phyloP scores from a whole-genome alignment of 208 protist species.

The Phytomonas sp. region DNA sequence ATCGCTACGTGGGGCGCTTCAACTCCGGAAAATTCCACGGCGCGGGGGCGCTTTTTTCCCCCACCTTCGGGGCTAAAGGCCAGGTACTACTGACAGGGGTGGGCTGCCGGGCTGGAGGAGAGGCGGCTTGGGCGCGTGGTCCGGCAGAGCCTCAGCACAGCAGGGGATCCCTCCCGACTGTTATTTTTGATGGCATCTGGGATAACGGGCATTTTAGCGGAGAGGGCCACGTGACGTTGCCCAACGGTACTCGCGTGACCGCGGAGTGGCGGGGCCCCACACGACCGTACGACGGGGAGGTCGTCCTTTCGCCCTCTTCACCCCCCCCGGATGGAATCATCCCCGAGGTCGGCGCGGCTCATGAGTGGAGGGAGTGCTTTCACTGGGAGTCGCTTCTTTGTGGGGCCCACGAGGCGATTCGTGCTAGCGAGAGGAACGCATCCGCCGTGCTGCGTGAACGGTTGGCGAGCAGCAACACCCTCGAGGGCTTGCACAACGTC shows the following conservation, averaged over 20 bases:
- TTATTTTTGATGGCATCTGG: constrained; percentile 69
- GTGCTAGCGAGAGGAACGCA: neutral
- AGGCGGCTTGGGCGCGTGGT: too few relatives aligned
- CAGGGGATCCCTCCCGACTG: constrained; percentile 7
- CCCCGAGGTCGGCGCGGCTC: constrained; percentile 9
- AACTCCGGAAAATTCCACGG: constrained; percentile 46
- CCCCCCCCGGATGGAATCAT: constrained; percentile 6
- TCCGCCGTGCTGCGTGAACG: constrained; percentile 7
- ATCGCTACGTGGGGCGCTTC: constrained; percentile 69
- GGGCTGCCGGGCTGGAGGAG: neutral
- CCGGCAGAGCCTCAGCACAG: neutral
- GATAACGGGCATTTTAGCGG: constrained; percentile 34
- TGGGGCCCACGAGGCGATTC: constrained; percentile 18
- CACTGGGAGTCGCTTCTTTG: constrained; percentile 72
- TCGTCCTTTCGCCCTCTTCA: constrained; percentile 6
- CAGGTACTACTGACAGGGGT: constrained; percentile 14
- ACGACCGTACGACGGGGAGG: constrained; percentile 31
- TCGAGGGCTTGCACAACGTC: constrained; percentile 30
- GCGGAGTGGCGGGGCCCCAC: constrained; percentile 52
- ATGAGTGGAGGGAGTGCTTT: constrained; percentile 59
- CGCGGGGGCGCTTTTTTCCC: constrained; percentile 53
- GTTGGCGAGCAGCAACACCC: constrained; percentile 15
- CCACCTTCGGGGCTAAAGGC: constrained; percentile 16
- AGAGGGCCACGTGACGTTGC: constrained; percentile 63
- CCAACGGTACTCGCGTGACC: constrained; percentile 38